These are phyloP conservation scores for Psilocybe azurescens DNA, from an alignment of 768 basidiomycete genomes.

Conservation along the genomic window DNA sequence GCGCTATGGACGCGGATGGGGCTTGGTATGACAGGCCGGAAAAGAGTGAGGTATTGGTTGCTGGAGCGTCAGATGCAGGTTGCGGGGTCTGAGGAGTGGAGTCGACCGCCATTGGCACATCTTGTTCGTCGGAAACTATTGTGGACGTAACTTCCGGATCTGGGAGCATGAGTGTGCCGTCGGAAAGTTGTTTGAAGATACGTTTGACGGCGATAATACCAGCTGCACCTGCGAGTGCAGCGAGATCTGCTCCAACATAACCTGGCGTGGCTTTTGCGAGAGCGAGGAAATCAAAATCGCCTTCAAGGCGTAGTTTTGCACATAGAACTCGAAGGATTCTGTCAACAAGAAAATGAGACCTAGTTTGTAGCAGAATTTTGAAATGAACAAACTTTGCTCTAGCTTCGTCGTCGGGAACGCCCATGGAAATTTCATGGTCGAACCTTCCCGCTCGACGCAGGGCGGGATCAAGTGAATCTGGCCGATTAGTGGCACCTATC, in stretches of 20 bases:
- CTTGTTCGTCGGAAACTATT: constrained; percentile 29
- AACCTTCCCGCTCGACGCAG: constrained; percentile 93
- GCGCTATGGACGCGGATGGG: constrained; percentile 71
- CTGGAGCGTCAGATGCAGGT: constrained; percentile 14
- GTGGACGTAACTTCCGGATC: constrained; percentile 31
- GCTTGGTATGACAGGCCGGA: constrained; percentile 38
- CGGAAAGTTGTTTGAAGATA: constrained; percentile 84
- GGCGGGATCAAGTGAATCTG: constrained; percentile 93
- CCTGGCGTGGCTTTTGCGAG: constrained; percentile 96
- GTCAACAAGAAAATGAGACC: background rate
- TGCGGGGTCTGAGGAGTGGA: constrained; percentile 21
- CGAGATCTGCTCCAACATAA: constrained; percentile 95
- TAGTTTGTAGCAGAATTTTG: no score
- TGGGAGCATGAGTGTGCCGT: constrained; percentile 64
- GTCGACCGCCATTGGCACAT: constrained; percentile 52
- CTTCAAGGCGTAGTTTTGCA: constrained; percentile 81
- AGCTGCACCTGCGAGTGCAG: constrained; percentile 89
- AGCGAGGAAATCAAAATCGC: constrained; percentile 84
- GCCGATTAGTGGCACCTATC: constrained; percentile 95
- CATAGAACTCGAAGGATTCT: constrained; percentile 92
- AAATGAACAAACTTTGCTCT: constrained; percentile 75
- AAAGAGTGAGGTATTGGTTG: constrained; percentile 24
- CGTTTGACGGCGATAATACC: constrained; percentile 97
- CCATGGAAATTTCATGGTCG: constrained; percentile 98
- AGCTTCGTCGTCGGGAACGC: constrained; percentile 91